A percentile compares a stretch with the other conserved stretches of the same genome.
Evolutionary conservation across 2,329 filamentous ascomycete species (phyloP).

Genomic region (Colletotrichum orchidophilum): DNA sequence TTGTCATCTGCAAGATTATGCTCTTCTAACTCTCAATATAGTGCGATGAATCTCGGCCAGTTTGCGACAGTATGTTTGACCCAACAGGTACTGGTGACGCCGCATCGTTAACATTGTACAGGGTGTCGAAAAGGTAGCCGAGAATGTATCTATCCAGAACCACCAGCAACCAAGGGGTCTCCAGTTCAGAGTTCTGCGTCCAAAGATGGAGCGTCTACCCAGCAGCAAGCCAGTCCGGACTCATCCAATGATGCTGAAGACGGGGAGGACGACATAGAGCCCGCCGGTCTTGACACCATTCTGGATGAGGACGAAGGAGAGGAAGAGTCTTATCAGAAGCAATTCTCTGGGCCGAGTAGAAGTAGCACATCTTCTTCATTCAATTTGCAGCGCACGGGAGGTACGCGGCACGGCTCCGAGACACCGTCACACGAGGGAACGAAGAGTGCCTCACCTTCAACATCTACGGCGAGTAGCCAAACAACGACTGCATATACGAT

Average conservation of each 20-base stretch:
- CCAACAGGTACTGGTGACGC: conserved; percentile 27
- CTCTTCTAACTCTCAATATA: conserved; percentile 48
- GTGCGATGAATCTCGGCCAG: conserved; percentile 90
- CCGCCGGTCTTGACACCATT: conserved; percentile 60
- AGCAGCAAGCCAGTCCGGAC: conserved; percentile 58
- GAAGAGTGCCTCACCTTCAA: conserved; percentile 63
- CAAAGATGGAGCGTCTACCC: conserved; percentile 48
- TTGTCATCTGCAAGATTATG: not conserved
- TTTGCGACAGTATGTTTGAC: conserved; percentile 76
- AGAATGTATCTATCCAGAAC: conserved; percentile 89
- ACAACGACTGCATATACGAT: conserved; percentile 41
- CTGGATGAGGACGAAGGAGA: conserved; percentile 61
- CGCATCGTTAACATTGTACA: conserved; percentile 46
- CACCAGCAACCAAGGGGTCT: conserved; percentile 57
- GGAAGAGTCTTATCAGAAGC: conserved; percentile 31
- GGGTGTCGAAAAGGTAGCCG: conserved; percentile 92
- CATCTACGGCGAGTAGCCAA: conserved; percentile 54
- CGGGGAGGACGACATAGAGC: conserved; percentile 48
- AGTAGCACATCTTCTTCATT: conserved; percentile 51
- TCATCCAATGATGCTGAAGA: conserved; percentile 66
- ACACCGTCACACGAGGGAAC: conserved; percentile 61
- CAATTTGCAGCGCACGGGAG: conserved; percentile 44
- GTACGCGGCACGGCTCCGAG: conserved; percentile 59
- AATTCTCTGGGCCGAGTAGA: conserved; percentile 41
- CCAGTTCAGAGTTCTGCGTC: conserved; percentile 43